Conservation (phyloP, 179 eudicot species). For the Nepenthes alata region DNA sequence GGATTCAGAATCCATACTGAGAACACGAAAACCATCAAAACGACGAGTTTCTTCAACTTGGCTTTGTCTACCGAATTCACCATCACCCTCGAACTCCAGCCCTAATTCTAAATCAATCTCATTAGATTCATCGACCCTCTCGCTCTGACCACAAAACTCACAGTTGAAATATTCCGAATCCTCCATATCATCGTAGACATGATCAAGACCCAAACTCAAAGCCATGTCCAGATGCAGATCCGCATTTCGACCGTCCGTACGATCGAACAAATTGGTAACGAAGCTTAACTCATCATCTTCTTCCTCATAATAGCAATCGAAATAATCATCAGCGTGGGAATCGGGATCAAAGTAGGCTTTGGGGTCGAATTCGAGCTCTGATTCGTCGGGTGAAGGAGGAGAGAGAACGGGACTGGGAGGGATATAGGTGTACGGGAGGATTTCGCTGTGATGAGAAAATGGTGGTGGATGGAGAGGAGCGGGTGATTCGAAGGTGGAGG, state of each 20-base stretch:
- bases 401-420: not conserved
- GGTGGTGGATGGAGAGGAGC: too few species aligned
- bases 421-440: not conserved
- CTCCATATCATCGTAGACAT: slow-evolving; percentile 4
- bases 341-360: not conserved
- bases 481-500: too few species aligned
- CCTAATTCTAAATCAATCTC: slow-evolving; percentile 28
- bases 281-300: slow-evolving; percentile 14
- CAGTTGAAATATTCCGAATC: not conserved
- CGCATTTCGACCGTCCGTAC: slow-evolving; percentile 1
- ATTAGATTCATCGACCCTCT: not conserved
- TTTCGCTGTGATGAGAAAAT: not conserved
- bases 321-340: not conserved
- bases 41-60: slow-evolving; percentile 1
- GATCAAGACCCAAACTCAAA: slow-evolving; percentile 3
- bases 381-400: not conserved
- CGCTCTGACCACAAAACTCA: not conserved
- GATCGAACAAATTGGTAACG: slow-evolving; percentile 13
- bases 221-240: slow-evolving; percentile 4
- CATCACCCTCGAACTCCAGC: slow-evolving; percentile 5
- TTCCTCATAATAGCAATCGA: not conserved
- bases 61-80: not conserved
- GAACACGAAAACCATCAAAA: slow-evolving; percentile 21
- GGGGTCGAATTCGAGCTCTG: not conserved
- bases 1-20: slow-evolving; percentile 27